Percentiles rank a stretch among this genome's conserved stretches.
These are phyloP conservation scores for Canavalia gladiata DNA, from an alignment of 306 rosid species.

Conservation along the genomic window DNA sequence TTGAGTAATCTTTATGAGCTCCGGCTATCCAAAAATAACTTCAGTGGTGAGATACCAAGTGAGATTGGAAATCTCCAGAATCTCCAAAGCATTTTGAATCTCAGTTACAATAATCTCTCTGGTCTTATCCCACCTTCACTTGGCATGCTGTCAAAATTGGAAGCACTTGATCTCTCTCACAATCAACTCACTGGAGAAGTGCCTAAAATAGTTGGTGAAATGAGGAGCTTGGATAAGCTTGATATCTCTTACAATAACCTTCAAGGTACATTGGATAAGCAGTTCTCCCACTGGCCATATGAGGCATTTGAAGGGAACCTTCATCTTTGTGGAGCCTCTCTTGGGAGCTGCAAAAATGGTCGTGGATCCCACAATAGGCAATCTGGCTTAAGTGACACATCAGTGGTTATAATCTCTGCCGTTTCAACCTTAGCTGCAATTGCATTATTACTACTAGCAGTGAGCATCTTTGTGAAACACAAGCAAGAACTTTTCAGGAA, in stretches of 20 bases:
- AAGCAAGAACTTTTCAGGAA: conserved; percentile 55
- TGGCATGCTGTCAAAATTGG: conserved; percentile 67
- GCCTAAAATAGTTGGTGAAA: conserved; percentile 63
- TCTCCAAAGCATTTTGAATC: conserved; percentile 78
- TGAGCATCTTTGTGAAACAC: conserved; percentile 54
- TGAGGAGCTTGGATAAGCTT: conserved; percentile 81
- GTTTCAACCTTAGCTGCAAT: conserved; percentile 76
- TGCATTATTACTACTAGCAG: conserved; percentile 61
- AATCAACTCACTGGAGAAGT: conserved; percentile 85
- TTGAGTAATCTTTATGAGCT: conserved; percentile 71
- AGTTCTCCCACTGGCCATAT: conserved; percentile 72
- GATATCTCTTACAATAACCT: conserved; percentile 79
- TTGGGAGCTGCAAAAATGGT: conserved; percentile 51
- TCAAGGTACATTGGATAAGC: conserved; percentile 69
- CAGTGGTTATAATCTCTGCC: conserved; percentile 68
- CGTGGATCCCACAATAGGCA: conserved; percentile 35
- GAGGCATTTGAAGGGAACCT: conserved; percentile 71
- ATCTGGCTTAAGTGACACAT: conserved; percentile 52
- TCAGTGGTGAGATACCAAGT: conserved; percentile 75
- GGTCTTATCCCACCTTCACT: conserved; percentile 74
- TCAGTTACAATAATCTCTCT: conserved; percentile 80
- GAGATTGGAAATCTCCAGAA: conserved; percentile 82
- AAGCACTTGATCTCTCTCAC: conserved; percentile 83
- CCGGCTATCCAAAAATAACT: conserved; percentile 62
- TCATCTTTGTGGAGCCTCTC: conserved; percentile 84